Evolutionary conservation across 2,329 filamentous ascomycete species (phyloP), one percentile per base, ranked within the genome.

Genomic region (Paecilomyces sp.): DNA sequence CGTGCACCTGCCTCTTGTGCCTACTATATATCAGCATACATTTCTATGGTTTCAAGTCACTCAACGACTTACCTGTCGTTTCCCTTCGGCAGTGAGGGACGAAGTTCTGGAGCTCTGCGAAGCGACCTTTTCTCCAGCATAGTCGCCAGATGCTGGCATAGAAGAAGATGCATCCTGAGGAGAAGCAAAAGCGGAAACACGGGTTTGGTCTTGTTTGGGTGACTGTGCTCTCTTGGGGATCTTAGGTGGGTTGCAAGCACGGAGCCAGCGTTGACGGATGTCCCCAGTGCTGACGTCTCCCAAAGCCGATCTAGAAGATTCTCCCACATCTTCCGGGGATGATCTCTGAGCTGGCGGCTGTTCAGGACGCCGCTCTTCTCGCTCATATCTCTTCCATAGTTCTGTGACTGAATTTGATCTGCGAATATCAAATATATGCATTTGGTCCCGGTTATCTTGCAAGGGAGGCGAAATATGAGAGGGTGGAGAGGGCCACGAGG

Each of bases 401-500:
- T 76, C 69, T 5, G 70, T 70, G 12, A 76, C 68, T 8, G 74
- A 74, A 51, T 71, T 72, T 41, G 75, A 72, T 56, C 74, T 73
- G 59, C 69, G 70, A 58, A 80, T 78, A 63, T 80, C 77, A 64
- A 80, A 80, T 54, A 79, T 67, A 65, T 80, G 78, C 68, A 79
- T 75, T 22, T 72, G 67, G 28, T 60, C 64, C 12, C 64, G 60
- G 30, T 68, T 63, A 47, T 61, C 28, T 53, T 58, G 55, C 13
- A 41, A 9, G 1, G 41, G 9, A 47, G 41, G 9, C 3, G 41
- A 18, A 47, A 4, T 7, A 9, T 15, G 41, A 47, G 41, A n/a
- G 41, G 57, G 57, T 24, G 59, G 28, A 11, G 64, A 54, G 47
- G 61, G 52, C 18, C 61, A 55, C 54, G 58, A 41, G 30, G 62